Evolutionary conservation across 2,329 filamentous ascomycete species (phyloP).

Genomic region (Xylariaceae sp.): DNA sequence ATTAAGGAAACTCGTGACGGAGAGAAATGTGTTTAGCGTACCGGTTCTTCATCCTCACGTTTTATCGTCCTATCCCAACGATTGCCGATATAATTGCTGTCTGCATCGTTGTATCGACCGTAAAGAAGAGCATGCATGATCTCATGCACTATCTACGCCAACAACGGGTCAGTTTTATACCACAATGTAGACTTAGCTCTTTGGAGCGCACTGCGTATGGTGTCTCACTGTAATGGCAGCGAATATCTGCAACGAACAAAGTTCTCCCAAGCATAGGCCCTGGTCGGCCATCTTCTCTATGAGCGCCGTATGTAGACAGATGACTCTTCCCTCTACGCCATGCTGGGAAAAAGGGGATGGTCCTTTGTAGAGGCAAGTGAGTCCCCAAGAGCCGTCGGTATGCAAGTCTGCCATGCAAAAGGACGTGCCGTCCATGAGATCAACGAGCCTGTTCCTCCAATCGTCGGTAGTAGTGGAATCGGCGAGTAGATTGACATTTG

Average conservation of each 20-base stretch:
- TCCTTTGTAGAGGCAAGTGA: too few species aligned
- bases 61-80: too few species aligned
- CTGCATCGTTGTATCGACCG: neutral
- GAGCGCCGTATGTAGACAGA: neutral
- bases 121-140: neutral
- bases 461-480: neutral
- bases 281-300: neutral
- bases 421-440: neutral
- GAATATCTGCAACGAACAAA: neutral
- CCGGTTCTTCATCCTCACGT: neutral
- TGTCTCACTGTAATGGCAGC: conserved; percentile 1
- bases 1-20: neutral
- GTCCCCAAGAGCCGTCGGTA: neutral
- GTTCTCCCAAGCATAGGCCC: conserved; percentile 3
- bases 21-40: neutral
- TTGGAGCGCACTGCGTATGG: neutral
- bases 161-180: neutral
- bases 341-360: neutral
- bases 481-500: neutral
- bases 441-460: conserved; percentile 2
- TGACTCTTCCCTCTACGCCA: neutral
- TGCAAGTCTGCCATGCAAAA: neutral
- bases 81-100: neutral
- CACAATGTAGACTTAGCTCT: neutral
- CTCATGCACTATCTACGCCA: conserved; percentile 8